Conservation (phyloP, 202 grass and related monocot genomes). For the Saccharum hybrid region DNA sequence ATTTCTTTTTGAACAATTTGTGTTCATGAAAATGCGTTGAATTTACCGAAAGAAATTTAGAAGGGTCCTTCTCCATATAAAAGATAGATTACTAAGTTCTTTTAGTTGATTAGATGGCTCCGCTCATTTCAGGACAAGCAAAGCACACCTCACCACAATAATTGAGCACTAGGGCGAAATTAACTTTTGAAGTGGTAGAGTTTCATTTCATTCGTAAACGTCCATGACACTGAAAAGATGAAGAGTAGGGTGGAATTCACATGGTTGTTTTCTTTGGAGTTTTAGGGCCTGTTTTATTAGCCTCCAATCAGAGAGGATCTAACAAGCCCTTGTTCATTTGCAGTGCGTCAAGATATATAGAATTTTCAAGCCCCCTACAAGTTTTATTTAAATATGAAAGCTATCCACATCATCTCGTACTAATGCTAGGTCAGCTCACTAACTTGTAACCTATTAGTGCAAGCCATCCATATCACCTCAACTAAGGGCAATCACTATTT, state of each 20-base stretch:
- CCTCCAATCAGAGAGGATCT: neutral
- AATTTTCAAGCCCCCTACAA: neutral
- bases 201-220: slow-evolving; percentile 29
- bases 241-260: slow-evolving; percentile 3
- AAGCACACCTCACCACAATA: slow-evolving; percentile 23
- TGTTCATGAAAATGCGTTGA: neutral
- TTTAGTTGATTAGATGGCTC: neutral
- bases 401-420: neutral
- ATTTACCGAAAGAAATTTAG: neutral
- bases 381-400: neutral
- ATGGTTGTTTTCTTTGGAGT: neutral
- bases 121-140: neutral
- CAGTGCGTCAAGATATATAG: neutral
- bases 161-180: slow-evolving; percentile 19
- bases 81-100: neutral
- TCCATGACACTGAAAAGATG: slow-evolving; percentile 16
- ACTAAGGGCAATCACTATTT: neutral
- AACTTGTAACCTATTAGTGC: neutral
- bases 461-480: neutral
- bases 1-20: neutral
- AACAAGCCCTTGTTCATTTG: neutral
- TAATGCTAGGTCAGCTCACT: neutral
- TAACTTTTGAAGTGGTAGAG: neutral
- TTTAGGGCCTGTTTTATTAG: neutral
- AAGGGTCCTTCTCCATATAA: neutral